These are phyloP conservation scores for Ambrosia artemisiifolia DNA, from an alignment of 129 eudicot genomes.

Conservation along the genomic window DNA sequence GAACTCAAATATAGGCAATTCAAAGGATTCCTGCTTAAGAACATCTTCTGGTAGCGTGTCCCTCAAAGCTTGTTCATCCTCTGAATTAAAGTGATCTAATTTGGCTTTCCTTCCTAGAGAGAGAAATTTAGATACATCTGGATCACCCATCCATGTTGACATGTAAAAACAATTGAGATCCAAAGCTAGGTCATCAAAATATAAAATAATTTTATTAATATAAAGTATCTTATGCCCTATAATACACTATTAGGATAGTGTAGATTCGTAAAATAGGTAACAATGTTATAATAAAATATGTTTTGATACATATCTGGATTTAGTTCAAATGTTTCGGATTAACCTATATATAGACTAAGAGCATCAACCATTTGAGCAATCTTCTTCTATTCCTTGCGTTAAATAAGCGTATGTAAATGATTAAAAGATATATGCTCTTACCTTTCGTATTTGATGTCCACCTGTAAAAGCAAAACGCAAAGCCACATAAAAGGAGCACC, in stretches of 20 bases:
- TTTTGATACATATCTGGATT: not conserved
- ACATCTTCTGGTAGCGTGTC: constrained; percentile 14
- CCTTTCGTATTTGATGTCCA: constrained; percentile 28
- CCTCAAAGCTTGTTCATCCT: constrained; percentile 7
- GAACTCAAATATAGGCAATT: constrained; percentile 28
- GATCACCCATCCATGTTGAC: constrained; percentile 1
- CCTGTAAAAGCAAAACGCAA: constrained; percentile 19
- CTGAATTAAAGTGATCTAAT: not conserved
- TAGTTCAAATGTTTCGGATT: not conserved
- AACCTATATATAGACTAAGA: not conserved
- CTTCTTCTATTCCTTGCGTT: not conserved
- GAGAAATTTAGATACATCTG: not conserved
- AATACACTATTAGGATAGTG: too few species aligned
- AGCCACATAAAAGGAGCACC: constrained; percentile 24
- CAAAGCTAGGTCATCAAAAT: too few species aligned
- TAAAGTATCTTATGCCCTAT: too few species aligned
- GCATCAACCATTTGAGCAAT: not conserved
- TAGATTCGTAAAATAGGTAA: not conserved
- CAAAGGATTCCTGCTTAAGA: constrained; percentile 16
- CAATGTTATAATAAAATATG: not conserved
- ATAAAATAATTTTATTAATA: too few species aligned
- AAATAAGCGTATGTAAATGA: not conserved
- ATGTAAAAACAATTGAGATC: not conserved
- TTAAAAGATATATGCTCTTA: not conserved
- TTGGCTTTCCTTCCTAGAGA: constrained; percentile 21